Evolutionary conservation across 2,329 filamentous ascomycete species (phyloP), one percentile per base, ranked within the genome.

Genomic region (Ophiostoma novo-ulmi): DNA sequence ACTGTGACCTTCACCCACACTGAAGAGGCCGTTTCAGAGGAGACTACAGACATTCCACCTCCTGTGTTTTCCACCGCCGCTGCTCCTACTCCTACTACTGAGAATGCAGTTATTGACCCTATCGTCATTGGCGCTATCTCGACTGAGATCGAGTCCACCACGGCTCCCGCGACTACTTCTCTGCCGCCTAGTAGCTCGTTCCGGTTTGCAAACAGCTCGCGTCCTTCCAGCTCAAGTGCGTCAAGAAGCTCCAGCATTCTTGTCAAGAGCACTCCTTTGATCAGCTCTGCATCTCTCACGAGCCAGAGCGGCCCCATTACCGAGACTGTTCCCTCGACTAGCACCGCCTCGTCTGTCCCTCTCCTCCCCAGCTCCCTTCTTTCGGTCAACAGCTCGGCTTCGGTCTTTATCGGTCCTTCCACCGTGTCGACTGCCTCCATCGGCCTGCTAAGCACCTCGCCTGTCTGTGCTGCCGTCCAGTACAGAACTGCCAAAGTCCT

Each of bases 181-280:
- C 22, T 58, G 52, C n/a, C 26, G 52, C 36, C 35, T 6, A 65
- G 63, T 11, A 65, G 26, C 26, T 31, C 58, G 26, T 38, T 36
- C 61, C 61, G 61, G 8, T 65, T 39, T 22, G 22, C 36, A 1
- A 65, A 65, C 63, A 65, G 63, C 63, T 65, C 63, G 61, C 61
- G 52, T 13, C 22, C 52, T 58, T 22, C n/a, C 10, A 58, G 52
- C 22, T 26, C 22, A 5, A 20, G 5, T 48, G 44, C 11, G 8
- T 11, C 38, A 11, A 48, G 13, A 11, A 48, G 13, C n/a, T 58
- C 52, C 11, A 61, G 55, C 55, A 35, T 6, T 20, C 17, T 52
- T 5, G 44, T 17, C 44, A 17, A 52, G 39, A 44, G 39, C 39
- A 44, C 39, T 17, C 39, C 52, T 58, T 1, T 13, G n/a, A 26